Evolutionary conservation across 805 yeast genomes (phyloP), one percentile per base, ranked within the genome.

Genomic region (Candida gorgasii): DNA sequence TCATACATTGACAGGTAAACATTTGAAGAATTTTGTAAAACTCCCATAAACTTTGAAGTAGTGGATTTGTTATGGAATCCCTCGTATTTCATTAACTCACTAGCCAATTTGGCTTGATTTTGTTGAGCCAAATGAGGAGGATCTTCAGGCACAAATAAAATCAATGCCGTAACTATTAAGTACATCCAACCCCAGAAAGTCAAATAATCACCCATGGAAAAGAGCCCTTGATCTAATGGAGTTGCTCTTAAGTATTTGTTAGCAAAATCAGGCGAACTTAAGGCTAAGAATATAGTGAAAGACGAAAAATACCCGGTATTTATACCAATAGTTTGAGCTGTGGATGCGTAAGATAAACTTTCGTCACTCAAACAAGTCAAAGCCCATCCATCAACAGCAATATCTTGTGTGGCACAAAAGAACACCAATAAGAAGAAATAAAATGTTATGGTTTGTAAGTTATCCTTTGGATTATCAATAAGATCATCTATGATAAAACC

Each of bases 321-420:
- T 47, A 93, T 74, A 0, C 99, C 99, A 35, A 93, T 80, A 0
- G 99, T 93, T 64, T 93, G 99, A 0, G 99, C 99, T 0, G 99
- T 93, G 4, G 96, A 87, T 0, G 99, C 98, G 67, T 81, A 93
- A 13, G 95, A 82, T 47, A 93, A 71, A 11, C 95, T 84, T 19
- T 78, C 79, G 18, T 82, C 81, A 13, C 90, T 80, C 40, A 93
- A 70, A 29, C 92, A 80, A 1, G 97, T 93, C 56, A 93, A 68
- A 0, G 98, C 97, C 99, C 99, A 93, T 8, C 99, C 98, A 66
- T 93, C 99, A 16, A 93, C 99, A 0, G 99, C 98, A 43, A 93
- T 93, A 60, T 93, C 99, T 63, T 93, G 99, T 0, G 99, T 92
- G 0, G 98, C 97, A 67, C 97, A 90, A 46, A 90, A 72, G 44